Base-by-base conservation (phyloP, 257 asterid species). In the Schizonepeta tenuifolia region DNA sequence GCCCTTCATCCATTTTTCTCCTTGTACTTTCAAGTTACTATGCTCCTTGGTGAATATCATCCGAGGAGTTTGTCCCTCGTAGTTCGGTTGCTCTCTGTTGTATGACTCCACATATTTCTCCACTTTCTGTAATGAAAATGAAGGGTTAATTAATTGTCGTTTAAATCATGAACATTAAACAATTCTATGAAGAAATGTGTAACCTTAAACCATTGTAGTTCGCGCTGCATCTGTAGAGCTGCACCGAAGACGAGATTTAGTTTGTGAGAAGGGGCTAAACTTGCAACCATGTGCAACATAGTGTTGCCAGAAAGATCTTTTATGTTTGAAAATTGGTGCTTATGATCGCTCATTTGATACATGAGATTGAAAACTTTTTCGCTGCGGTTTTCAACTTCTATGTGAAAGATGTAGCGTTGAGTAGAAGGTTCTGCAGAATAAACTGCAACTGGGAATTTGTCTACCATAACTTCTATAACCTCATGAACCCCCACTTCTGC, bases 171-270 rank as follows among this genome's bases (percentile, higher is more conserved):
- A 31, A 31, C n/a, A 6, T 31, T 28, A n/a, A n/a, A n/a, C 3
- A 28, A 28, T 28, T 28, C 33, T 28, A 3, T 28, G 33, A 28
- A 28, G 3, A 28, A 1, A 2, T 28, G 9, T 1, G 38, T 35
- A 53, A 73, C 83, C 83, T 70, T 66, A 28, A 22, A 77, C 77
- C 81, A 77, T 33, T 77, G 76, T 3, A 77, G 59, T n/a, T 77
- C 81, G 9, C 63, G 72, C 35, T 77, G 81, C 81, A 76, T 70
- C 60, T 76, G 76, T 3, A 76, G 47, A 44, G 76, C 80, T 41
- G 72, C 72, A 12, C 81, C 81, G 2, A 70, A 44, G 4, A 77
- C 43, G 1, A 21, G 26, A 49, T 59, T 71, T 3, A 77, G 77
- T 24, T 71, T 77, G 54, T 71, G 77, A 2, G 74, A 14, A 6